Percentiles rank a stretch among this genome's conserved stretches.
Evolutionary conservation across 176 grass and related monocot species (phyloP).

Genomic region (Cenchrus purpureus): DNA sequence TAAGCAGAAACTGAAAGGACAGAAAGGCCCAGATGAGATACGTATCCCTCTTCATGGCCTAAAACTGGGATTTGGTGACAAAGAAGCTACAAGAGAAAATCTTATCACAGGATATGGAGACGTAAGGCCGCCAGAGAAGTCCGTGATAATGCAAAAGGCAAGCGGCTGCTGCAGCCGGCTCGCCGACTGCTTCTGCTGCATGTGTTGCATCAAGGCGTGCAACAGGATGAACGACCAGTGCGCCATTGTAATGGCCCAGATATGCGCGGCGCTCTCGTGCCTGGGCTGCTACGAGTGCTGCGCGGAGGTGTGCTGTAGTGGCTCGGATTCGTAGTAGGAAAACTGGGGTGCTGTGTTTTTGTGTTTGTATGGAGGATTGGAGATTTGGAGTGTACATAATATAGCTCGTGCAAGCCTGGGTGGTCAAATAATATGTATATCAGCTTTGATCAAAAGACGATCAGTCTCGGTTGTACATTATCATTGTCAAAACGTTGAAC

Average conservation of each 20-base stretch:
- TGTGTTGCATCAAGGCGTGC: constrained; percentile 80
- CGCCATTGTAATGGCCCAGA: constrained; percentile 60
- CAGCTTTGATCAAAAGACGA: constrained; percentile 31
- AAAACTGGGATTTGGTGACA: constrained; percentile 74
- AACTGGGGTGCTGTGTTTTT: not conserved
- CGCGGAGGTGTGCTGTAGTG: constrained; percentile 57
- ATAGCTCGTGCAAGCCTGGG: not conserved
- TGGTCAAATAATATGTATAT: not conserved
- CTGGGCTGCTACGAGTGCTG: constrained; percentile 91
- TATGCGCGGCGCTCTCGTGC: constrained; percentile 69
- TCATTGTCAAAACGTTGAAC: not conserved
- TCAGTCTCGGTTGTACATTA: constrained; percentile 31
- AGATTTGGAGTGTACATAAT: constrained; percentile 45
- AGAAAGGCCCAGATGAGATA: constrained; percentile 29
- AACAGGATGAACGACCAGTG: constrained; percentile 78
- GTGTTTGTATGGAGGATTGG: constrained; percentile 21
- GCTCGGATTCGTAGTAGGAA: constrained; percentile 44
- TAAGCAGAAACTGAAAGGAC: constrained; percentile 48
- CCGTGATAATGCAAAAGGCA: constrained; percentile 56
- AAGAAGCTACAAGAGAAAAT: constrained; percentile 68
- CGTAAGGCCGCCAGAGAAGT: constrained; percentile 43
- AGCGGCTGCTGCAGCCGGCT: constrained; percentile 63
- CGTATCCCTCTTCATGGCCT: constrained; percentile 44
- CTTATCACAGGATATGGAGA: constrained; percentile 47
- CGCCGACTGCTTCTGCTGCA: constrained; percentile 72